Base-by-base conservation (phyloP, 2,329 filamentous ascomycete species). In the Beauveria australis region DNA sequence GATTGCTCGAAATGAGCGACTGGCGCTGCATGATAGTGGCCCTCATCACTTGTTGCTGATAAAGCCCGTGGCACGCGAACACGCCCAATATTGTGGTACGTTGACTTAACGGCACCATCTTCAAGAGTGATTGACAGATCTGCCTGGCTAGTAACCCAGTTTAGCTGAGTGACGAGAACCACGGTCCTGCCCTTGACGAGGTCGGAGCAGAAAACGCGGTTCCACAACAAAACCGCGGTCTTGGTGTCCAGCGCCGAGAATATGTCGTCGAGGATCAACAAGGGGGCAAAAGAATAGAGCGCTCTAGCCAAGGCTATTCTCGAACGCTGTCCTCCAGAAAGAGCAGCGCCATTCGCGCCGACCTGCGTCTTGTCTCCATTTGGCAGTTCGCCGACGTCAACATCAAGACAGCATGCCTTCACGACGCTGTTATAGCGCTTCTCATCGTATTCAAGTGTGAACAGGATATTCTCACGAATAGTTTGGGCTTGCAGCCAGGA, bases 201-300 rank as follows among this genome's bases (percentile, higher is more conserved):
- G 47, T 82, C 80, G 46, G 77, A 74, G 61, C 82, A 84, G 66
- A 86, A 85, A 64, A 80, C 84, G 60, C 78, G 73, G 60, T 82
- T 77, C 78, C 82, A 85, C 1, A 86, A 74, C 2, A 75, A 72
- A n/a, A 79, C 78, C 1, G 80, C 78, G 0, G 83, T 86, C 64
- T 83, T 82, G n/a, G 82, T 76, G 65, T 86, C 83, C 0, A 86
- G 73, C 0, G 83, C 83, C 1, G 82, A 82, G 64, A 86, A 83
- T 3, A 85, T 76, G 60, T 86, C 83, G 63, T 86, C 83, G 1
- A 86, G 76, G 0, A 86, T 71, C 22, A 85, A 70, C 1, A 84
- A 72, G 1, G 79, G 73, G 0, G 82, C 76, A 56, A 79, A 79
- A 1, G 81, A 84, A 67, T 85, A 86, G 1, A 86, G 67, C 5